Evolutionary conservation across 768 basidiomycete species (phyloP), one percentile per base, ranked within the genome.

Genomic region (Leucosporidium scottii): DNA sequence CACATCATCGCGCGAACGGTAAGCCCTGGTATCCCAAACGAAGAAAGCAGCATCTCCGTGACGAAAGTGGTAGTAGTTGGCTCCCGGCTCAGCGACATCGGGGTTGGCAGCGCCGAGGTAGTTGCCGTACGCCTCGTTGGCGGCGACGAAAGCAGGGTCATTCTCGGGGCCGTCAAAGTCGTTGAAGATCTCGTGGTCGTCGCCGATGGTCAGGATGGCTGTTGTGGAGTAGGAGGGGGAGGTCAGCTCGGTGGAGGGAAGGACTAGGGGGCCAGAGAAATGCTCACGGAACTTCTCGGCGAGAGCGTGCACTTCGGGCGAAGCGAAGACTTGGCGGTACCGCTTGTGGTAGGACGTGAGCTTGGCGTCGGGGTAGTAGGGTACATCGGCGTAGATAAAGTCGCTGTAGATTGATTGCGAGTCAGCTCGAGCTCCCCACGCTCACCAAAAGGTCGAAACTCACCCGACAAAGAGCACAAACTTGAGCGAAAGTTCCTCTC

Each of bases 351-450:
- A 90, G 23, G 83, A 82, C 57, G 86, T 83, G 21, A 64, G 27
- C 65, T 78, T 77, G 70, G 81, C 78, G 4, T 86, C 86, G 53
- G 82, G 81, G 74, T 85, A 86, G 17, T 81, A 59, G 8, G 89
- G 88, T 2, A 87, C 84, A 72, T 89, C 87, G 2, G 86, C 85
- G 70, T 89, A 88, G 69, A 90, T 86, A 68, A 86, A 87, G 74
- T 89, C 88, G 9, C 67, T 57, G 62, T 27, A 23, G 47, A 44
- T 28, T 20, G 27, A 31, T 13, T 18, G 3, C n/a, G 36, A 8
- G 27, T 66, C 31, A 64, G 21, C 27, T 27, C 18, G 39, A 31
- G 34, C 4, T 28, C 30, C 25, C 20, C 6, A 8, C 23, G 50
- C 23, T 7, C 49, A 50, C 2, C 21, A 2, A 9, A 20, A 23